Conservation (phyloP, 768 basidiomycete genomes). For the Chalciporus sphaerocephalus region DNA sequence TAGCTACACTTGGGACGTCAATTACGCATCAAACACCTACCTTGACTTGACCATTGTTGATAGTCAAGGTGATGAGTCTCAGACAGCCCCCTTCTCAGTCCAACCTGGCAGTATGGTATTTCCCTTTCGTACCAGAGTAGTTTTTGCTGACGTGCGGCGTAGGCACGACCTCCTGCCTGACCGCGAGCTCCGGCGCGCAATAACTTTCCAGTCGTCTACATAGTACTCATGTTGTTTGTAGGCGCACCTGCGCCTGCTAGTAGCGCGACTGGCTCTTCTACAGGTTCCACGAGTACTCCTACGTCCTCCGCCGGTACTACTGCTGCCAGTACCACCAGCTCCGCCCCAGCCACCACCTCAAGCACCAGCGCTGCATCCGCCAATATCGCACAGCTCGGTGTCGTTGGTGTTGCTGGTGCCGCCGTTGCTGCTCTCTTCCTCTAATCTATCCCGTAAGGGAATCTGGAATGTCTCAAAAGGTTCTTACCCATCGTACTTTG, state of each 20-base stretch:
- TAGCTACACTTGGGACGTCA: constrained; percentile 52
- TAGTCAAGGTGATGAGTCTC: constrained; percentile 43
- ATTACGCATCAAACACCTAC: constrained; percentile 46
- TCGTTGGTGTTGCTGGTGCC: constrained; percentile 36
- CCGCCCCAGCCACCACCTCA: constrained; percentile 29
- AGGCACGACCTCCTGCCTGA: constrained; percentile 36
- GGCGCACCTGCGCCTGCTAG: constrained; percentile 23
- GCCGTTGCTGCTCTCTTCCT: constrained; percentile 38
- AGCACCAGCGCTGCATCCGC: constrained; percentile 36
- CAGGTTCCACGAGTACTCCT: constrained; percentile 4
- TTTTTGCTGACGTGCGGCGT: constrained; percentile 21
- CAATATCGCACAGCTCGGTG: constrained; percentile 40
- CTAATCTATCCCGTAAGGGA: constrained; percentile 17
- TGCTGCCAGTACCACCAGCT: constrained; percentile 5
- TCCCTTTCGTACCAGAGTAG: not conserved
- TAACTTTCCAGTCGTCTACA: constrained; percentile 8
- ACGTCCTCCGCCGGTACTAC: not conserved
- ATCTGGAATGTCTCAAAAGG: constrained; percentile 5
- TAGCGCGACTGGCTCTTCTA: constrained; percentile 9
- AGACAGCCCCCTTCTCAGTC: constrained; percentile 52
- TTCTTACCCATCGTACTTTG: constrained; percentile 18
- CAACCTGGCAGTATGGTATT: constrained; percentile 44
- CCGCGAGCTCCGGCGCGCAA: constrained; percentile 21
- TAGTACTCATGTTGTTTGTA: constrained; percentile 16
- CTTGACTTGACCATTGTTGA: constrained; percentile 64